Conservation (phyloP, 768 basidiomycete species). For the Leucosporidium yakuticum region DNA sequence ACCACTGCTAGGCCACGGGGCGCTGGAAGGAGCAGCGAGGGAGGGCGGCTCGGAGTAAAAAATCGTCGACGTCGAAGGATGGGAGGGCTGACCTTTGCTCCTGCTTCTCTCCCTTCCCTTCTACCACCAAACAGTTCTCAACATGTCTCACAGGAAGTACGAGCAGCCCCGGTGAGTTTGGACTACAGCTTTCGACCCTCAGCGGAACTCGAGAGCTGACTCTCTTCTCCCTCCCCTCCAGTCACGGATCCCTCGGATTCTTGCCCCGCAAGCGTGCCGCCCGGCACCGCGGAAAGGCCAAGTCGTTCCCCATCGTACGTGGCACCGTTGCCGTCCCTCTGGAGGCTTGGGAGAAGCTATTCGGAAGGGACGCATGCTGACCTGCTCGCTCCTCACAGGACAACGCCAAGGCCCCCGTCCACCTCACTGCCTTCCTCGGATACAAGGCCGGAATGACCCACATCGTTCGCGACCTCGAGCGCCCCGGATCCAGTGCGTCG, state of each 20-base stretch:
- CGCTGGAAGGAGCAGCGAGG: no score
- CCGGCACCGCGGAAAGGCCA: slow-evolving; percentile 97
- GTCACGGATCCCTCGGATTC: slow-evolving; percentile 83
- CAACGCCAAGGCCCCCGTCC: slow-evolving; percentile 98
- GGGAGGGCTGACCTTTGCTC: no score
- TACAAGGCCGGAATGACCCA: slow-evolving; percentile 99
- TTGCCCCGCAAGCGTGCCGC: slow-evolving; percentile 94
- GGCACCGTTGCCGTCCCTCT: slow-evolving; percentile 9
- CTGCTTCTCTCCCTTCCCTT: neutral
- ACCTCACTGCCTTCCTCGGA: slow-evolving; percentile 95
- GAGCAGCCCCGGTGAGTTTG: slow-evolving; percentile 35
- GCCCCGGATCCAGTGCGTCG: slow-evolving; percentile 92
- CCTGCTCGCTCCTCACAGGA: slow-evolving; percentile 55
- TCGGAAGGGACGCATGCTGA: slow-evolving; percentile 1
- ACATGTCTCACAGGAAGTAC: slow-evolving; percentile 37
- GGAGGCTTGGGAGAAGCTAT: neutral
- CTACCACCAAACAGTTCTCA: neutral
- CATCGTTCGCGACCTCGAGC: slow-evolving; percentile 96
- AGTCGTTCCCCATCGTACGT: slow-evolving; percentile 94
- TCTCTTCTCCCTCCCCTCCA: neutral
- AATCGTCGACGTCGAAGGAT: no score
- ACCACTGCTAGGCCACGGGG: no score
- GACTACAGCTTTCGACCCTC: no score
- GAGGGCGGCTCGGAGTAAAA: no score
- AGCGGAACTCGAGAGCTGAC: neutral